Conservation (phyloP, 139 green algal genomes). For the Micractinium sp. region DNA sequence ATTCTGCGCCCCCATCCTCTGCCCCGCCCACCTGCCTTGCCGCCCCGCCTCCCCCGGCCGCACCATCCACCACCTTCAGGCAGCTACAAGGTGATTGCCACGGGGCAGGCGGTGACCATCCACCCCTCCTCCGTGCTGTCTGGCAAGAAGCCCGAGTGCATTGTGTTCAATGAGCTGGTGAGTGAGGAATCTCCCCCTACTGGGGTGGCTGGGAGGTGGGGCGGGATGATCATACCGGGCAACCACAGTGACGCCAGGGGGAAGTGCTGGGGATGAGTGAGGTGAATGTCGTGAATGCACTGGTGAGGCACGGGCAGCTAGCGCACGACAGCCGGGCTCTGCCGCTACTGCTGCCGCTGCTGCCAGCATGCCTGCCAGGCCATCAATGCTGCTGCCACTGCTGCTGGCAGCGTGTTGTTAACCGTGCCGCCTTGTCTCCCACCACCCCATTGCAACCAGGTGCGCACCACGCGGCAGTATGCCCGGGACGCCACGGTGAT, state of each 20-base stretch:
- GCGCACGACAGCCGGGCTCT: no score
- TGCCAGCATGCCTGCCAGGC: neutral
- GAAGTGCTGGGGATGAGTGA: neutral
- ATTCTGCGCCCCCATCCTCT: neutral
- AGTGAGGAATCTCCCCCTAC: neutral
- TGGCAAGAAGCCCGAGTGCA: conserved; percentile 60
- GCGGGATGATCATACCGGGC: neutral
- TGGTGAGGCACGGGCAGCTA: neutral
- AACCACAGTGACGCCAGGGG: no score
- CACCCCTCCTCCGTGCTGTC: conserved; percentile 85
- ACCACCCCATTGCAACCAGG: neutral
- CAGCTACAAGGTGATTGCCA: conserved; percentile 78
- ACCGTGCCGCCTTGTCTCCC: neutral
- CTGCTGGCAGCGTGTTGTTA: neutral
- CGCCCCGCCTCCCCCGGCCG: neutral
- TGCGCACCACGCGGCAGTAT: conserved; percentile 81
- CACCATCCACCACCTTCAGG: conserved; percentile 39
- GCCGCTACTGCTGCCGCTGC: neutral
- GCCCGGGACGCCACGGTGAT: conserved; percentile 67
- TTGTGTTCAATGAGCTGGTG: conserved; percentile 89
- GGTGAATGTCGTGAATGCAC: neutral
- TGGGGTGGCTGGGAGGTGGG: neutral
- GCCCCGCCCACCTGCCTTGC: neutral
- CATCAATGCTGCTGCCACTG: neutral
- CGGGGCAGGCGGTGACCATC: conserved; percentile 73